phyloP scores from a whole-genome alignment of 2,329 filamentous ascomycete genomes.

The Aspergillus thermomutatus region DNA sequence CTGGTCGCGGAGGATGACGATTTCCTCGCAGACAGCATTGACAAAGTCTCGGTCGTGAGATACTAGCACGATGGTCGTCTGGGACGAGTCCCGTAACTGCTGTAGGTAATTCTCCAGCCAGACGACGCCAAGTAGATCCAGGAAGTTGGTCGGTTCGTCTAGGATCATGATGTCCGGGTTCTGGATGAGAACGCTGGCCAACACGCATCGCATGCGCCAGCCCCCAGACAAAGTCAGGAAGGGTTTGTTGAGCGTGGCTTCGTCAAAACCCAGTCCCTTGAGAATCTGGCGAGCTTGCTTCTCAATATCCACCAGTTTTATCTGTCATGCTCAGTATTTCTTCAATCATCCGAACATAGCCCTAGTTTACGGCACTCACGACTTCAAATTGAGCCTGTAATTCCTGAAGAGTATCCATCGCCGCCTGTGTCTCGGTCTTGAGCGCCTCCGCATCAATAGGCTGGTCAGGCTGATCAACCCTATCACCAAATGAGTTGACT shows the following conservation, averaged over 20 bases:
- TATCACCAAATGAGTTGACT: slow-evolving; percentile 1
- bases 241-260: slow-evolving; percentile 56
- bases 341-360: slow-evolving; percentile 2
- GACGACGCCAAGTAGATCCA: slow-evolving; percentile 77
- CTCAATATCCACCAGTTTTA: slow-evolving; percentile 62
- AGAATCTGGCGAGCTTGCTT: slow-evolving; percentile 64
- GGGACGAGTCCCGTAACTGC: slow-evolving; percentile 50
- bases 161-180: slow-evolving; percentile 74
- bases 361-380: slow-evolving; percentile 29
- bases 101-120: slow-evolving; percentile 75
- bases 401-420: slow-evolving; percentile 65
- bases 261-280: slow-evolving; percentile 67
- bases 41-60: slow-evolving; percentile 83
- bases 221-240: slow-evolving; percentile 70
- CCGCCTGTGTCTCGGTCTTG: slow-evolving; percentile 65
- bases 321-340: slow-evolving; percentile 22
- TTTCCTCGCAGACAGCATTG: slow-evolving; percentile 69
- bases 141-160: slow-evolving; percentile 84
- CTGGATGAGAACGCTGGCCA: slow-evolving; percentile 66
- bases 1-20: slow-evolving; percentile 72
- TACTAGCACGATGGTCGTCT: slow-evolving; percentile 69
- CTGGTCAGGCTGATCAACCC: slow-evolving; percentile 51
- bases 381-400: slow-evolving; percentile 67
- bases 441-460: slow-evolving; percentile 57
- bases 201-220: slow-evolving; percentile 67